A percentile compares a stretch with the other conserved stretches of the same genome.
Conservation (phyloP, 1,139 yeast species). For the Protomyces lactucae-debilis region DNA sequence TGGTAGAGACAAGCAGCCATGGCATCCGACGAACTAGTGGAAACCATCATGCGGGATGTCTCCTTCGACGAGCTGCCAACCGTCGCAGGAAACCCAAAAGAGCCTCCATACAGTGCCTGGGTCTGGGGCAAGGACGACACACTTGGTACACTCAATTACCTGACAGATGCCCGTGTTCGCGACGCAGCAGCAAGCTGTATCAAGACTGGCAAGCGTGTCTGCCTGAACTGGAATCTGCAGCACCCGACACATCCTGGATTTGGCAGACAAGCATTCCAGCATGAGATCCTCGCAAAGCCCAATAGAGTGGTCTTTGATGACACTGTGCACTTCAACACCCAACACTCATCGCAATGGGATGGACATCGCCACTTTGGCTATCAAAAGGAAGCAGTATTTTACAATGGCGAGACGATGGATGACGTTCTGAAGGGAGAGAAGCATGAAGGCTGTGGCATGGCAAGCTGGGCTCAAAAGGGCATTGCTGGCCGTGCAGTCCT, state of each 20-base stretch:
- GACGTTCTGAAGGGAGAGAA: conserved; percentile 35
- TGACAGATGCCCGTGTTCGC: conserved; percentile 22
- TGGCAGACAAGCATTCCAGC: conserved; percentile 9
- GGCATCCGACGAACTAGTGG: neutral
- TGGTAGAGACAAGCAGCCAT: neutral
- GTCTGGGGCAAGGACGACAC: conserved; percentile 29
- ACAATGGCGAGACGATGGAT: conserved; percentile 36
- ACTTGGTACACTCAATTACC: conserved; percentile 28
- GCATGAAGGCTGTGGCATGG: conserved; percentile 36
- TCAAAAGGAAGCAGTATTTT: conserved; percentile 32
- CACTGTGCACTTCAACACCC: conserved; percentile 37
- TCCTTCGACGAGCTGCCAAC: conserved; percentile 25
- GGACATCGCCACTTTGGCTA: conserved; percentile 39
- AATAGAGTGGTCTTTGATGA: conserved; percentile 35
- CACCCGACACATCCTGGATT: conserved; percentile 22
- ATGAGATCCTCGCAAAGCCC: conserved; percentile 8
- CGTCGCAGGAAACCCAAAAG: conserved; percentile 22
- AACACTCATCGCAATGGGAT: conserved; percentile 40
- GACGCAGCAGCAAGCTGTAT: conserved; percentile 17
- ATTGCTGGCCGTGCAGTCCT: conserved; percentile 40
- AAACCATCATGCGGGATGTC: neutral
- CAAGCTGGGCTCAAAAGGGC: conserved; percentile 37
- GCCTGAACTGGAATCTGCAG: conserved; percentile 26
- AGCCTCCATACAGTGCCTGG: conserved; percentile 30
- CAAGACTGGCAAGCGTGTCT: conserved; percentile 21